Percentiles rank a stretch among this genome's conserved stretches.
Conservation (phyloP, 2,329 filamentous ascomycete genomes). For the Aspergillus sp. region DNA sequence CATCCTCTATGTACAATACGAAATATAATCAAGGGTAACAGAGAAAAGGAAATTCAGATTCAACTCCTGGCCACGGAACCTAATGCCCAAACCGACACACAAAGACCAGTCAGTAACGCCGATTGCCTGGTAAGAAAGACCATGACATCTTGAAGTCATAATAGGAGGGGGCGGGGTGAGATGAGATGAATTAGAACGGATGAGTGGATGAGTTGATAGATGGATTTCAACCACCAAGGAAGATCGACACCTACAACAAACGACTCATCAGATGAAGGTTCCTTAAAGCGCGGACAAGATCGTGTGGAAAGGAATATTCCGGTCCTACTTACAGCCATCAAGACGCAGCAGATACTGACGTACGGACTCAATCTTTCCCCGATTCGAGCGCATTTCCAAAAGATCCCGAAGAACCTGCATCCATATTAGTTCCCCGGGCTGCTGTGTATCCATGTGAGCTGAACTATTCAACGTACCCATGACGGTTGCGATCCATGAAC, state of each 20-base stretch:
- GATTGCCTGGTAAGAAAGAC: constrained; percentile 8
- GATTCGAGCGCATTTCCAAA: constrained; percentile 94
- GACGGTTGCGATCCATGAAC: constrained; percentile 89
- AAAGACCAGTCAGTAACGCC: constrained; percentile 15
- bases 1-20: constrained; percentile 27
- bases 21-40: constrained; percentile 19
- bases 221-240: constrained; percentile 33
- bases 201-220: not conserved
- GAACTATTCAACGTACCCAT: constrained; percentile 61
- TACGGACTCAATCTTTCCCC: constrained; percentile 93
- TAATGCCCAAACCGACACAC: not conserved
- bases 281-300: not conserved
- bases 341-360: constrained; percentile 86
- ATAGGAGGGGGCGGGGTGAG: not conserved
- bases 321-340: constrained; percentile 78
- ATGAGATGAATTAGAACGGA: not conserved
- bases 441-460: not conserved
- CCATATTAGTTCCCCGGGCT: not conserved
- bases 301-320: not conserved
- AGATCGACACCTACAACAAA: constrained; percentile 33
- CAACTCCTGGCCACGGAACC: not conserved
- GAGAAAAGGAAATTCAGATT: not conserved
- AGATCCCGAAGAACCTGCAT: constrained; percentile 72
- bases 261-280: not conserved
- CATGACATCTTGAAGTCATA: constrained; percentile 8